Conservation (phyloP, 2,329 filamentous ascomycete species). For the Diaporthe amygdali region DNA sequence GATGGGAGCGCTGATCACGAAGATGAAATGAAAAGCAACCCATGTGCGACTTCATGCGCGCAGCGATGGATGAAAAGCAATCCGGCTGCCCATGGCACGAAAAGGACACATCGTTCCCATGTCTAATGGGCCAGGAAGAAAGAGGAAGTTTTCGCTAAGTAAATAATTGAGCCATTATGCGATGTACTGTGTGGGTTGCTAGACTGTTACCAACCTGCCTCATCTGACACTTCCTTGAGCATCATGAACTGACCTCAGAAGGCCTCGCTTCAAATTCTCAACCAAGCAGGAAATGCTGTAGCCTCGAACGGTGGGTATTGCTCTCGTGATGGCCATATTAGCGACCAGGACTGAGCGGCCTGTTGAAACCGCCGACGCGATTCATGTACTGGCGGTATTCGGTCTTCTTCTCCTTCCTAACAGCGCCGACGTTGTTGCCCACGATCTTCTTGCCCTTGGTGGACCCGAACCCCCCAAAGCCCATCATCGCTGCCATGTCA, state of each 20-base stretch:
- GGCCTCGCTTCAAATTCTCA: not conserved
- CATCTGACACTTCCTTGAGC: not conserved
- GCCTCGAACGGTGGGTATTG: not conserved
- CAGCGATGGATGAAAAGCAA: no score
- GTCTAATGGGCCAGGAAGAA: not conserved
- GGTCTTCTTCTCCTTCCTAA: constrained; percentile 91
- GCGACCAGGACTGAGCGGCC: constrained; percentile 68
- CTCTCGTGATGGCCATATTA: not conserved
- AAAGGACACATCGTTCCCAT: not conserved
- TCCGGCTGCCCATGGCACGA: no score
- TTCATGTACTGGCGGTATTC: constrained; percentile 99
- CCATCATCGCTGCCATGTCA: constrained; percentile 86
- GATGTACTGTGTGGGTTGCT: not conserved
- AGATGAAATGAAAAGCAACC: not conserved
- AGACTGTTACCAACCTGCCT: not conserved
- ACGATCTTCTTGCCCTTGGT: constrained; percentile 90
- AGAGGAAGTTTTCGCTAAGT: not conserved
- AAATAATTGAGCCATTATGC: not conserved
- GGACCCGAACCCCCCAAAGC: constrained; percentile 82
- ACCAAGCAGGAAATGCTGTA: not conserved
- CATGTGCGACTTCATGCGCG: no score
- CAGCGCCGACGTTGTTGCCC: constrained; percentile 83
- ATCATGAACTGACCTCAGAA: not conserved
- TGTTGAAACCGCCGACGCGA: constrained; percentile 79
- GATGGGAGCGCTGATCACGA: not conserved